Evolutionary conservation across 1,284 basidiomycete species (phyloP), one percentile per base, ranked within the genome.

Genomic region (Cutaneotrichosporon cutaneum): DNA sequence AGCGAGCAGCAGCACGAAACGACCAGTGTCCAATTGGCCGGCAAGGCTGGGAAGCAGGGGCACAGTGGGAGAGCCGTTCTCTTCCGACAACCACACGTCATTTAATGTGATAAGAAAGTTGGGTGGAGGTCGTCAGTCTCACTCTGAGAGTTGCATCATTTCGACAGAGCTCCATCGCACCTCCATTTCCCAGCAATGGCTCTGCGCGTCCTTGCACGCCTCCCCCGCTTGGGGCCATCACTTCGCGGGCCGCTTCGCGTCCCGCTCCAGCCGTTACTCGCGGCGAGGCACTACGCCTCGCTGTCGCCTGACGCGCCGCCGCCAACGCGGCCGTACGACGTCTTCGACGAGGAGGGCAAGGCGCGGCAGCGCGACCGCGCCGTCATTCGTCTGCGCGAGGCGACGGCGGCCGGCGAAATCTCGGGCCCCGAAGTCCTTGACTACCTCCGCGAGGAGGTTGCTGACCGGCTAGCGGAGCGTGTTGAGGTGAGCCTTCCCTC

Each of bases 311-410:
- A 73, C 54, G 73, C 69, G 6, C 75, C 76, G 10, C 73, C 73
- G 14, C 71, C 77, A 1, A 70, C 73, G 6, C 58, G 68, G 0
- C 86, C 87, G 2, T 92, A 88, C 74, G 84, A 88, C 71, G 87
- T 98, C 24, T 99, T 99, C 73, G 94, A 99, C 78, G 86, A 94
- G 52, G 79, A 83, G 52, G 86, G 83, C n/a, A 99, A 99, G 80
- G 83, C 81, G 39, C 74, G 86, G 11, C 95, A 99, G 78, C 88
- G 87, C 71, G 87, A 95, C 73, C 83, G 87, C 13, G 89, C 93
- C 72, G 50, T 83, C 82, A 54, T 84, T 85, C 51, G 84, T 80
- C 35, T 87, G 86, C 14, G 76, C 80, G 32, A 82, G 83, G 48
- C 93, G 88, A 71, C 83, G 16, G 56, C 27, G 13, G 52, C 52